Evolutionary conservation across 2,329 filamentous ascomycete species (phyloP).

Genomic region (Aspergillus phoenicis): DNA sequence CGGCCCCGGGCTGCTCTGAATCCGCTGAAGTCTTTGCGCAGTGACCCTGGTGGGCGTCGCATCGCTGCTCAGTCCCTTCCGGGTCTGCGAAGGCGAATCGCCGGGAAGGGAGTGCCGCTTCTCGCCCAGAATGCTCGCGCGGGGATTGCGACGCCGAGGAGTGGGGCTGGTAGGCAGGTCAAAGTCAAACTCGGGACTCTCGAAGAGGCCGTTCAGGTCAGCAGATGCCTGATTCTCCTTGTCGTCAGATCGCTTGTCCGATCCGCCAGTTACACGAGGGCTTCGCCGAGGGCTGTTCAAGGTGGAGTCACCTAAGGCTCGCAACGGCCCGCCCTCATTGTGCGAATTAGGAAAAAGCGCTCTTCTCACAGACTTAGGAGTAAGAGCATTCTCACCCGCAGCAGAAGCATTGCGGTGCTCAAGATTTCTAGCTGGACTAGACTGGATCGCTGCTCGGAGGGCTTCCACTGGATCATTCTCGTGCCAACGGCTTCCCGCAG

Average conservation of each 20-base stretch:
- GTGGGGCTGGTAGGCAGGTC: slow-evolving; percentile 58
- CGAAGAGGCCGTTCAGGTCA: slow-evolving; percentile 67
- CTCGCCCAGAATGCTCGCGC: slow-evolving; percentile 38
- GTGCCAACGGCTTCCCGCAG: slow-evolving; percentile 37
- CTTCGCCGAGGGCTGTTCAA: slow-evolving; percentile 54
- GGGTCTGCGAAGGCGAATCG: slow-evolving; percentile 34
- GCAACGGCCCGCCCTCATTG: slow-evolving; percentile 37
- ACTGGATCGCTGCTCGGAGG: slow-evolving; percentile 60
- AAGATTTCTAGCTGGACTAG: slow-evolving; percentile 59
- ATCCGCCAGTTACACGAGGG: slow-evolving; percentile 41
- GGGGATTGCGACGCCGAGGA: slow-evolving; percentile 58
- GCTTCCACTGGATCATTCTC: slow-evolving; percentile 48
- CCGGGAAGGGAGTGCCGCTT: slow-evolving; percentile 43
- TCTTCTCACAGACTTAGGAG: slow-evolving; percentile 57
- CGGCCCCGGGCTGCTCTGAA: slow-evolving; percentile 29
- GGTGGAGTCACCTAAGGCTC: slow-evolving; percentile 38
- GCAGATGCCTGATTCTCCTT: slow-evolving; percentile 60
- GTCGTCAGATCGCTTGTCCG: slow-evolving; percentile 49
- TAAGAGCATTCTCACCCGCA: slow-evolving; percentile 55
- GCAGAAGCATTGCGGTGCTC: slow-evolving; percentile 43
- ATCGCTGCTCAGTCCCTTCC: slow-evolving; percentile 25
- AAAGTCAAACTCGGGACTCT: slow-evolving; percentile 56
- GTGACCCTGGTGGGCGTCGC: slow-evolving; percentile 35
- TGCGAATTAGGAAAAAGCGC: slow-evolving; percentile 47
- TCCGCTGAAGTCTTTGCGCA: slow-evolving; percentile 37